Percentiles rank a stretch among this genome's conserved stretches.
Evolutionary conservation across 345 rosid species (phyloP).

Genomic region (Rhodamnia argentea): DNA sequence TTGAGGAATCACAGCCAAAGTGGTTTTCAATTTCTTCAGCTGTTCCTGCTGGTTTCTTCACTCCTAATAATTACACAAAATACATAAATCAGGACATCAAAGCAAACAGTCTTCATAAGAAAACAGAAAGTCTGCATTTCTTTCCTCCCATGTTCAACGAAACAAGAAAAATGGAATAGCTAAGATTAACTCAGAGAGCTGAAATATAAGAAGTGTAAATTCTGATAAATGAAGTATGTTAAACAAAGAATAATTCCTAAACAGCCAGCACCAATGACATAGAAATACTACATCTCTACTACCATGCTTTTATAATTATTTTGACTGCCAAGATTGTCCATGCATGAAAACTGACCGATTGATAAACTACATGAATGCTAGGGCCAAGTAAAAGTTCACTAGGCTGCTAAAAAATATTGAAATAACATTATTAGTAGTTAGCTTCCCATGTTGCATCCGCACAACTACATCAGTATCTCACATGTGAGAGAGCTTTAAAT

Average conservation of each 20-base stretch:
- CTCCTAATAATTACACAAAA: constrained; percentile 21
- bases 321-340: background rate
- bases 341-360: background rate
- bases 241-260: background rate
- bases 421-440: background rate
- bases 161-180: background rate
- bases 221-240: background rate
- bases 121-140: background rate
- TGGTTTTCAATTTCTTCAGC: constrained; percentile 93
- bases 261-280: background rate
- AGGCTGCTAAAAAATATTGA: background rate
- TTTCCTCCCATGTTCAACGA: background rate
- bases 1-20: constrained; percentile 77
- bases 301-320: background rate
- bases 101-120: background rate
- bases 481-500: background rate
- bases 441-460: background rate
- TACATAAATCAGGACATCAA: background rate
- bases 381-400: background rate
- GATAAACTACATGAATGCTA: background rate
- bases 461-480: background rate
- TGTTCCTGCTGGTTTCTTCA: constrained; percentile 92
- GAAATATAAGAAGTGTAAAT: background rate
- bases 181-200: background rate
- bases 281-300: background rate